A percentile compares a stretch with the other conserved stretches of the same genome.
phyloP scores from a whole-genome alignment of 1,139 yeast species.

The Yamadazyma siamensis region DNA sequence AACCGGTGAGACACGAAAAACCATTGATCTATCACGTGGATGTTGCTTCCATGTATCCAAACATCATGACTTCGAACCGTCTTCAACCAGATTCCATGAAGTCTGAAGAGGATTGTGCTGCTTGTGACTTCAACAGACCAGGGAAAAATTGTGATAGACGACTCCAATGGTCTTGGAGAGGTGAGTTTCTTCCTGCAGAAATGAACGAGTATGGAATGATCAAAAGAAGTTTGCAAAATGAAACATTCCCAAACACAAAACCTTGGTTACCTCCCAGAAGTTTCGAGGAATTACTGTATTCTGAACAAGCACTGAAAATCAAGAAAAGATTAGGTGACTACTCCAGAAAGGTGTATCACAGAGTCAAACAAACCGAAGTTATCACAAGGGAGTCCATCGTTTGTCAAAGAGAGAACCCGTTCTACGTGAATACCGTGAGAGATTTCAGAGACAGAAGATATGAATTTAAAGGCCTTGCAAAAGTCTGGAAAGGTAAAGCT shows the following conservation, averaged over 20 bases:
- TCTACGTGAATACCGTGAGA: conserved; percentile 91
- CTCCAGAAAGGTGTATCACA: conserved; percentile 80
- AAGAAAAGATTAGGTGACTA: conserved; percentile 83
- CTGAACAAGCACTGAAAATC: conserved; percentile 75
- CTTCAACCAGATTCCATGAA: conserved; percentile 98
- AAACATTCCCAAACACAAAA: conserved; percentile 64
- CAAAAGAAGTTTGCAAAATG: conserved; percentile 76
- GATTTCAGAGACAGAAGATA: conserved; percentile 95
- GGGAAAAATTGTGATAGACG: conserved; percentile 91
- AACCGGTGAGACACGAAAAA: conserved; percentile 65
- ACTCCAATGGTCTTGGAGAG: conserved; percentile 98
- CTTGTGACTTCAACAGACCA: conserved; percentile 95
- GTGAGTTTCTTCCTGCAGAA: conserved; percentile 89
- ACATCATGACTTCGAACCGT: conserved; percentile 96
- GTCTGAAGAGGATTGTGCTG: conserved; percentile 91
- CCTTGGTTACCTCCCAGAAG: conserved; percentile 55
- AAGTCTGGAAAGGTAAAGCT: conserved; percentile 88
- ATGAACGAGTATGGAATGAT: conserved; percentile 91
- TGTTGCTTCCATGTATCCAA: conserved; percentile 99
- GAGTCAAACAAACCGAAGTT: conserved; percentile 77
- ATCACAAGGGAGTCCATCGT: conserved; percentile 90
- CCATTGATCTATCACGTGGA: conserved; percentile 97
- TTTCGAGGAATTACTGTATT: conserved; percentile 71
- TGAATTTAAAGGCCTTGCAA: conserved; percentile 90
- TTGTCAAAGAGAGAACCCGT: conserved; percentile 97